A percentile compares a stretch with the other conserved stretches of the same genome.
phyloP scores from a whole-genome alignment of 495 filamentous ascomycete species.

The Mytilinidion resinicola region DNA sequence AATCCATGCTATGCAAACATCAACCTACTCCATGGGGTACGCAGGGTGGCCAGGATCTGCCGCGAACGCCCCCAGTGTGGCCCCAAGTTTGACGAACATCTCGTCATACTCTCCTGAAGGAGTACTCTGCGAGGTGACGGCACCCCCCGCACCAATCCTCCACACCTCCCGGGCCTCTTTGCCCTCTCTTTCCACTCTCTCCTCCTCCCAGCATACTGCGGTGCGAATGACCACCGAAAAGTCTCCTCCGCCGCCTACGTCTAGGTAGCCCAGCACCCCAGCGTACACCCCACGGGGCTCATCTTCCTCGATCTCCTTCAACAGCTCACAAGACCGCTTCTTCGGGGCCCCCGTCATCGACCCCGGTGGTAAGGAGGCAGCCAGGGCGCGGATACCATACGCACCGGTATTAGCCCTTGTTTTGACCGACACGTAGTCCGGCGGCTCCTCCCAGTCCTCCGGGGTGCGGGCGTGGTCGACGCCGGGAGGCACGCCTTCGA shows the following conservation, averaged over 20 bases:
- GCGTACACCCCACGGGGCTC: constrained; percentile 70
- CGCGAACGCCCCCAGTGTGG: not conserved
- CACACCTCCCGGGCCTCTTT: constrained; percentile 45
- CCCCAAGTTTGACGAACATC: constrained; percentile 46
- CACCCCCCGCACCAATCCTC: constrained; percentile 82
- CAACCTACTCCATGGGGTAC: no score
- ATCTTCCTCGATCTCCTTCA: constrained; percentile 56
- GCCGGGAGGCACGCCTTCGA: constrained; percentile 59
- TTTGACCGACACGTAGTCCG: constrained; percentile 33
- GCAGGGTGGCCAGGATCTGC: not conserved
- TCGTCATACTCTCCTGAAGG: constrained; percentile 78
- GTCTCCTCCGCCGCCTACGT: constrained; percentile 74
- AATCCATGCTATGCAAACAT: no score
- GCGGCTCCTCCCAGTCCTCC: constrained; percentile 31
- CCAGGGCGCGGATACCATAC: constrained; percentile 65
- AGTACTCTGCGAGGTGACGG: constrained; percentile 73
- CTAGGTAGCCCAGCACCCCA: constrained; percentile 81
- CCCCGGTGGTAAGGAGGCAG: constrained; percentile 73
- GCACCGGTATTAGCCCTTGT: constrained; percentile 6
- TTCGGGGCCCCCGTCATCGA: constrained; percentile 95
- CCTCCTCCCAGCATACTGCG: constrained; percentile 60
- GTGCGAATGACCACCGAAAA: constrained; percentile 83
- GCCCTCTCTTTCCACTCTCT: constrained; percentile 30
- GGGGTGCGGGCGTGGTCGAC: constrained; percentile 28
- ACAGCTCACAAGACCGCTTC: constrained; percentile 75